A percentile compares a stretch with the other conserved stretches of the same genome.
Evolutionary conservation across 2,329 filamentous ascomycete species (phyloP).

Genomic region (Cephalotrichum gorgonifer): DNA sequence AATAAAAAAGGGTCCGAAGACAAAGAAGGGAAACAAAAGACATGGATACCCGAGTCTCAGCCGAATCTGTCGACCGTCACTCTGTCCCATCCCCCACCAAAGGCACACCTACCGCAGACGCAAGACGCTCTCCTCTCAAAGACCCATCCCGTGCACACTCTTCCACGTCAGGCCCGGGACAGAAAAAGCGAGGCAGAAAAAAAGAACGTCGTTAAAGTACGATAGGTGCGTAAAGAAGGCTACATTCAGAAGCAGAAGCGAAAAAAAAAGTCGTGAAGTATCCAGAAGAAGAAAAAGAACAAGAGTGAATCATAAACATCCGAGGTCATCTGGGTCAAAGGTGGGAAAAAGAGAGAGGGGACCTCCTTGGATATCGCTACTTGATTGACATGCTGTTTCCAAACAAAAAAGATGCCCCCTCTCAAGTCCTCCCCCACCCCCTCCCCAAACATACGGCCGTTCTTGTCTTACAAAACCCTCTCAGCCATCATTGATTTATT

Average conservation of each 20-base stretch:
- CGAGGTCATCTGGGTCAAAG: background rate
- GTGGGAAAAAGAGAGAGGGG: background rate
- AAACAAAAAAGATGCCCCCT: too few species aligned
- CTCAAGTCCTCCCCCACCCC: background rate
- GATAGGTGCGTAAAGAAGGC: conserved; percentile 5
- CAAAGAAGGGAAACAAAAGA: background rate
- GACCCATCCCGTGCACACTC: too few species aligned
- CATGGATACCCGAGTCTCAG: background rate
- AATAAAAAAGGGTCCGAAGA: background rate
- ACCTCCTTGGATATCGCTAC: too few species aligned
- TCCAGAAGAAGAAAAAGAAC: background rate
- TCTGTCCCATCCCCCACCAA: background rate
- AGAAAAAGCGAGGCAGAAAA: background rate
- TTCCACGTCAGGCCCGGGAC: too few species aligned
- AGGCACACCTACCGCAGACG: background rate
- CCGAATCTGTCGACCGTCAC: background rate
- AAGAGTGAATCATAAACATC: background rate
- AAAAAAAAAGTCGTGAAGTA: background rate
- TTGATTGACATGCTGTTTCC: too few species aligned
- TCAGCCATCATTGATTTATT: too few species aligned
- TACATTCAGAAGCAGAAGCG: conserved; percentile 5
- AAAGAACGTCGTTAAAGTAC: conserved; percentile 4
- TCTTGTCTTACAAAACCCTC: too few species aligned
- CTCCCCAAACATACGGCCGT: too few species aligned
- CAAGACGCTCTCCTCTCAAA: background rate